phyloP scores from a whole-genome alignment of 2,329 filamentous ascomycete species.

The Sarocladium oryzae region DNA sequence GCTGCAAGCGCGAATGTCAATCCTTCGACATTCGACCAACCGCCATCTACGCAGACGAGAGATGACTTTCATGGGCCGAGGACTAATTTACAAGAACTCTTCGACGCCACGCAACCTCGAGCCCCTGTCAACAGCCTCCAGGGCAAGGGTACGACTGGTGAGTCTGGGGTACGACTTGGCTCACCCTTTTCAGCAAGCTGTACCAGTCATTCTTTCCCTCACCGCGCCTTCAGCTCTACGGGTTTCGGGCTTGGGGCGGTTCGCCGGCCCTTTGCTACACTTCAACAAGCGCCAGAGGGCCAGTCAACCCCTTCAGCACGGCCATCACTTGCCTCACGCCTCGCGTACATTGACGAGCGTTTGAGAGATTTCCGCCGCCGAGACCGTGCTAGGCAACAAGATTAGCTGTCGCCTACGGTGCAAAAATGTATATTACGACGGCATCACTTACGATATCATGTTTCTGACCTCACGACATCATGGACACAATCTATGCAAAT shows the following conservation, averaged over 20 bases:
- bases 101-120: constrained; percentile 22
- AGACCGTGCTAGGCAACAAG: constrained; percentile 33
- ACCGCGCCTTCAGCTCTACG: constrained; percentile 42
- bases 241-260: constrained; percentile 38
- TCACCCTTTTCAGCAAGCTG: constrained; percentile 50
- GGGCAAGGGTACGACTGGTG: constrained; percentile 20
- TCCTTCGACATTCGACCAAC: background rate
- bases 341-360: constrained; percentile 53
- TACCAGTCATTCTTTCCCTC: constrained; percentile 56
- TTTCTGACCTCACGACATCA: constrained; percentile 20
- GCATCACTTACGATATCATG: constrained; percentile 8
- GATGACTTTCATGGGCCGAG: constrained; percentile 34
- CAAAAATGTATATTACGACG: constrained; percentile 4
- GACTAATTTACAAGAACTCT: constrained; percentile 34
- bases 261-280: constrained; percentile 49
- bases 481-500: constrained; percentile 10
- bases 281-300: constrained; percentile 39
- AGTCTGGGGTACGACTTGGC: constrained; percentile 44
- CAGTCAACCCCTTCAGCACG: constrained; percentile 22
- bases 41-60: background rate
- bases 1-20: constrained; percentile 1
- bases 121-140: constrained; percentile 10
- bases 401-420: constrained; percentile 38
- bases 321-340: constrained; percentile 41
- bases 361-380: constrained; percentile 47